phyloP scores from a whole-genome alignment of 768 basidiomycete species.

The Sistotremastrum suecicum region DNA sequence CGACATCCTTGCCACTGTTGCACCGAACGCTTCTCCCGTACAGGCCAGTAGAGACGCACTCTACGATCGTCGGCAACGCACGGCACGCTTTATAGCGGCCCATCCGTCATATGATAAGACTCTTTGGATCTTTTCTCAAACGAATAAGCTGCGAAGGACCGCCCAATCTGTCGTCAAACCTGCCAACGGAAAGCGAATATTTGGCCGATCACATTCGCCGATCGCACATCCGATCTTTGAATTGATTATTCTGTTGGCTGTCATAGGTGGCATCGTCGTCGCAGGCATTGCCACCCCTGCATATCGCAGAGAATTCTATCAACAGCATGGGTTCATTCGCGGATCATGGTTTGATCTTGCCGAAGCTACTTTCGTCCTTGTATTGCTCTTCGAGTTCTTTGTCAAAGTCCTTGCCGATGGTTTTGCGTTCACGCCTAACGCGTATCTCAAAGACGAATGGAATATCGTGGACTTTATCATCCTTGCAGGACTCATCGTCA shows the following conservation, averaged over 20 bases:
- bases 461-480: conserved; percentile 83
- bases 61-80: conserved; percentile 59
- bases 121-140: conserved; percentile 81
- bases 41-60: conserved; percentile 48
- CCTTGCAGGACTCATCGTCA: conserved; percentile 62
- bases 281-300: conserved; percentile 74
- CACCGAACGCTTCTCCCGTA: conserved; percentile 30
- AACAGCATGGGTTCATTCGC: conserved; percentile 40
- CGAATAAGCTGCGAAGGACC: conserved; percentile 50
- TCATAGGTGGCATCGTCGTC: conserved; percentile 70
- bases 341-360: conserved; percentile 81
- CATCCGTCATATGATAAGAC: conserved; percentile 85
- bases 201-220: conserved; percentile 56
- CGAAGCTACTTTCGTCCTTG: conserved; percentile 56
- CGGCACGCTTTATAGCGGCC: conserved; percentile 75
- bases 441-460: conserved; percentile 86
- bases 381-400: conserved; percentile 66
- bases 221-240: conserved; percentile 62
- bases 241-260: conserved; percentile 53
- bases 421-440: conserved; percentile 80
- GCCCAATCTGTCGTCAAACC: conserved; percentile 81
- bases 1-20: conserved; percentile 53
- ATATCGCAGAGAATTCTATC: conserved; percentile 65
- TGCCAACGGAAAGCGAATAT: conserved; percentile 74
- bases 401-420: conserved; percentile 93